Evolutionary conservation across 2,329 filamentous ascomycete species (phyloP).

Genomic region (Meredithiella fracta): DNA sequence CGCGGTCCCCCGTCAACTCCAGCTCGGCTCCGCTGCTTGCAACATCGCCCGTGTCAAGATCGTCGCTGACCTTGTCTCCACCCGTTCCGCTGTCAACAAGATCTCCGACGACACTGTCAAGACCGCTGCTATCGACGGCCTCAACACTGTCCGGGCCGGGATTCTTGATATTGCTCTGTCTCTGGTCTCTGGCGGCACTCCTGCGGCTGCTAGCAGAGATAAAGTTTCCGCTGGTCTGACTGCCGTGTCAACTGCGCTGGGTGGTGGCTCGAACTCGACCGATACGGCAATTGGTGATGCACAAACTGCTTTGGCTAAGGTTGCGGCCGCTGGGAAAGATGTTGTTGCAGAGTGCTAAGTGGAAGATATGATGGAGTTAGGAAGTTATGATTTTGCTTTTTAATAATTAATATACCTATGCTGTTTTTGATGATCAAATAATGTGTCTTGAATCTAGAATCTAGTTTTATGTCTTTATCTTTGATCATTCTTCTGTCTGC

Average conservation of each 20-base stretch:
- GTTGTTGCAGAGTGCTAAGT: conserved; percentile 7
- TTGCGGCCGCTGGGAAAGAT: conserved; percentile 2
- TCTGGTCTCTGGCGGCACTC: conserved; percentile 6
- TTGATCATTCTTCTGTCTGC: neutral
- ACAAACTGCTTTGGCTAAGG: neutral
- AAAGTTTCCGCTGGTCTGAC: conserved; percentile 9
- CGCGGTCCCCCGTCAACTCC: conserved; percentile 6
- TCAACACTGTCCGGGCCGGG: conserved; percentile 5
- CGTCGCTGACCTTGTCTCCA: conserved; percentile 6
- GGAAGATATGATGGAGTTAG: neutral
- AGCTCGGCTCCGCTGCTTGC: conserved; percentile 8
- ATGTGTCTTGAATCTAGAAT: no score
- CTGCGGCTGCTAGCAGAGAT: conserved; percentile 1
- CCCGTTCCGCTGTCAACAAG: conserved; percentile 4
- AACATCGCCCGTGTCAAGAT: conserved; percentile 13
- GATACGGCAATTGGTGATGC: conserved; percentile 2
- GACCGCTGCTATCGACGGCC: conserved; percentile 4
- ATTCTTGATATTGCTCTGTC: conserved; percentile 10
- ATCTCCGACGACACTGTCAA: conserved; percentile 8
- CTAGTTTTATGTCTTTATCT: neutral
- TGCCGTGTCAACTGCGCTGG: conserved; percentile 3
- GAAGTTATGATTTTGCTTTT: neutral
- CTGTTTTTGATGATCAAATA: neutral
- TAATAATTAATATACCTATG: neutral
- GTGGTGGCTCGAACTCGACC: conserved; percentile 4